Evolutionary conservation across 2,329 filamentous ascomycete species (phyloP).

Genomic region (Penicillium freii): DNA sequence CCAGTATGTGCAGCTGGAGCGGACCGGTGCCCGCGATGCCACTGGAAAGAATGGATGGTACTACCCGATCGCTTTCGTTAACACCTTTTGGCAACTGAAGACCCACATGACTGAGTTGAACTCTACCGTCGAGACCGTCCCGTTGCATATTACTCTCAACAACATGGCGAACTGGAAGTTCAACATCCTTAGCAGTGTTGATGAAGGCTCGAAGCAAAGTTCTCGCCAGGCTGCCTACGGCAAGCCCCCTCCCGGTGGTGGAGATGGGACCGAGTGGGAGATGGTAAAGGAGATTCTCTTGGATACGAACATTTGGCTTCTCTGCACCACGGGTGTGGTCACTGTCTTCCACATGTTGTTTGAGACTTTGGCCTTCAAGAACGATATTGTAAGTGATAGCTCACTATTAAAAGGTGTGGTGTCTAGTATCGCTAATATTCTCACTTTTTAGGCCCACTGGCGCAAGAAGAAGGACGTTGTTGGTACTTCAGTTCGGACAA

Average conservation of each 20-base stretch:
- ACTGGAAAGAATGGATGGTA: conserved; percentile 92
- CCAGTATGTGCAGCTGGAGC: conserved; percentile 76
- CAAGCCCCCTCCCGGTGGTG: conserved; percentile 67
- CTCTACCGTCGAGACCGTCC: conserved; percentile 77
- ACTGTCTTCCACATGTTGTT: conserved; percentile 91
- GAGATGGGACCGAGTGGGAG: conserved; percentile 91
- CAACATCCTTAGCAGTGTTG: conserved; percentile 76
- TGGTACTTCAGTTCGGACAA: conserved; percentile 92
- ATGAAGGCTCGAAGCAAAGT: conserved; percentile 81
- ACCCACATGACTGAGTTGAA: conserved; percentile 90
- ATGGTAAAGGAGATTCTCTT: conserved; percentile 95
- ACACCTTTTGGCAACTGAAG: conserved; percentile 95
- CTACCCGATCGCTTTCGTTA: conserved; percentile 83
- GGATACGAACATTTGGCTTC: conserved; percentile 88
- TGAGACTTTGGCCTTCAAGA: conserved; percentile 94
- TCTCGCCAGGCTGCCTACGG: conserved; percentile 75
- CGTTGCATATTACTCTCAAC: conserved; percentile 78
- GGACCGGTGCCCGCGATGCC: conserved; percentile 75
- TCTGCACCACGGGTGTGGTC: conserved; percentile 79
- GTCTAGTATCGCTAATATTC: conserved; percentile 14
- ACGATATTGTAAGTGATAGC: conserved; percentile 66
- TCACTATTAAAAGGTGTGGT: background rate
- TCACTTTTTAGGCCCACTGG: conserved; percentile 66
- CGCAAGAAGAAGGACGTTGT: conserved; percentile 99
- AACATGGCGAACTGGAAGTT: conserved; percentile 90